phyloP scores from a whole-genome alignment of 768 basidiomycete genomes.

The Terana coerulea region DNA sequence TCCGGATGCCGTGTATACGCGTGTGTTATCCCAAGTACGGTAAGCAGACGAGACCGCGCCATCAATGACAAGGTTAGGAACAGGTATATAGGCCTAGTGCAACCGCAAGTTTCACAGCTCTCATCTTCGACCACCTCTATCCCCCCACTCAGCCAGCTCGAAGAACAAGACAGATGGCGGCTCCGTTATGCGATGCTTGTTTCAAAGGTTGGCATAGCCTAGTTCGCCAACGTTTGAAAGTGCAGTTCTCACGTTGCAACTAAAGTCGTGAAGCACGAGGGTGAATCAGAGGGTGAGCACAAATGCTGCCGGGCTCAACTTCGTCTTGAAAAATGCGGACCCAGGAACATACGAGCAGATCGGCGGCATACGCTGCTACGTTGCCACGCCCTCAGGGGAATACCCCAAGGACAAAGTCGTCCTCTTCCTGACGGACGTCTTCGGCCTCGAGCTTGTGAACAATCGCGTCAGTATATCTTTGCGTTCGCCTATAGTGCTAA shows the following conservation, averaged over 20 bases:
- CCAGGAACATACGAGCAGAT: constrained; percentile 35
- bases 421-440: constrained; percentile 36
- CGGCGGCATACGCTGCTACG: constrained; percentile 37
- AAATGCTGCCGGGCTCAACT: neutral
- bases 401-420: constrained; percentile 34
- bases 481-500: neutral
- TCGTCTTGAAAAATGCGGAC: neutral
- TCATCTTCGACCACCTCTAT: too few relatives aligned
- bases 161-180: too few relatives aligned
- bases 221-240: neutral
- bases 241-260: neutral
- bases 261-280: constrained; percentile 20
- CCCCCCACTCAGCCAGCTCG: too few relatives aligned
- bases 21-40: too few relatives aligned
- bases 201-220: constrained; percentile 13
- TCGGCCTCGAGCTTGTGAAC: constrained; percentile 27
- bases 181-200: constrained; percentile 13
- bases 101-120: too few relatives aligned
- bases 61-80: too few relatives aligned
- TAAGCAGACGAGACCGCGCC: too few relatives aligned
- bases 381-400: constrained; percentile 34
- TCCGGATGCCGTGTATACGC: too few relatives aligned
- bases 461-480: constrained; percentile 18
- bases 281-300: constrained; percentile 17
- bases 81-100: too few relatives aligned